Conservation (phyloP, 805 yeast species). For the Kuraishia ogatae region DNA sequence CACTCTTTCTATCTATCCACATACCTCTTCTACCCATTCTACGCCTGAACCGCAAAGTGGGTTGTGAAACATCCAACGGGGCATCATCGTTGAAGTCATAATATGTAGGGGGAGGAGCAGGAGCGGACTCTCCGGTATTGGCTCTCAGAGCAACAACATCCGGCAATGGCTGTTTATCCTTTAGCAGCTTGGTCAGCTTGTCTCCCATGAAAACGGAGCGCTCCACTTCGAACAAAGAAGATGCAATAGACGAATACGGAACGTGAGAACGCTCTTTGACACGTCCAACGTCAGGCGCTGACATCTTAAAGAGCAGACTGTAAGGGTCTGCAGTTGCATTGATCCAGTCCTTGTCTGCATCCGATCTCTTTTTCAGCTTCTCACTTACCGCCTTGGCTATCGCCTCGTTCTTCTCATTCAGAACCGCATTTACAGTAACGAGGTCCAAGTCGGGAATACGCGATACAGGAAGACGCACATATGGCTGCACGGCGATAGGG, state of each 20-base stretch:
- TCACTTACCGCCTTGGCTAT: conserved; percentile 81
- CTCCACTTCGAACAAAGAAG: conserved; percentile 57
- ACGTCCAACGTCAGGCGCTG: conserved; percentile 35
- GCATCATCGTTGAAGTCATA: conserved; percentile 25
- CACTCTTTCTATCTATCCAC: conserved; percentile 67
- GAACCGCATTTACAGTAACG: conserved; percentile 68
- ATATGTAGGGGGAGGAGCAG: conserved; percentile 39
- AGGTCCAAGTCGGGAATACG: conserved; percentile 90
- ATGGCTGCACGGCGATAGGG: conserved; percentile 54
- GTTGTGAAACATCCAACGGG: conserved; percentile 25
- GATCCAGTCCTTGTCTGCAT: conserved; percentile 65
- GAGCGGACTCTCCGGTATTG: conserved; percentile 38
- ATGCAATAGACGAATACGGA: conserved; percentile 74
- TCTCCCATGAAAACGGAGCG: conserved; percentile 44
- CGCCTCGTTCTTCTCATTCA: conserved; percentile 67
- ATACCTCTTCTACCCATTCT: conserved; percentile 66
- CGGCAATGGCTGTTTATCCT: conserved; percentile 35
- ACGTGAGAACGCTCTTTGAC: conserved; percentile 52
- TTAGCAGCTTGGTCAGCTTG: conserved; percentile 32
- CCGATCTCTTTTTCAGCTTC: conserved; percentile 63
- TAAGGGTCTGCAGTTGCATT: conserved; percentile 83
- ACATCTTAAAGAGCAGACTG: conserved; percentile 70
- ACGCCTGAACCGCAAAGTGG: conserved; percentile 57
- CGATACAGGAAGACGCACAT: conserved; percentile 81
- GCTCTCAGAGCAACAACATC: conserved; percentile 39